phyloP scores from a whole-genome alignment of 345 rosid genomes.

The Limnanthes douglasii region DNA sequence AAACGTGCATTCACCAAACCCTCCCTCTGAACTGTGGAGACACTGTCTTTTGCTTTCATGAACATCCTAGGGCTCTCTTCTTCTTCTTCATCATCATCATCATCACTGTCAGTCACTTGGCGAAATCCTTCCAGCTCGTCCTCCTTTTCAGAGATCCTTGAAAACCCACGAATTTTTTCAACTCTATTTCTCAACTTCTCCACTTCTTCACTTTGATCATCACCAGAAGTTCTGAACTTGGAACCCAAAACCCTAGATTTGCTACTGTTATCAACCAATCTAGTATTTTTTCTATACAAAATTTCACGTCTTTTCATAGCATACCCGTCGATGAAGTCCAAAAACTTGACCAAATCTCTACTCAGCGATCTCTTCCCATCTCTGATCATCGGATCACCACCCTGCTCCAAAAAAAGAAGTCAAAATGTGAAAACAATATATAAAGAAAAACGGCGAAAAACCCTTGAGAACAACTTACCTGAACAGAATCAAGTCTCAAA shows the following conservation, averaged over 20 bases:
- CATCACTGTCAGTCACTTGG: constrained; percentile 17
- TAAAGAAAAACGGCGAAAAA: not conserved
- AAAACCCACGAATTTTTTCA: constrained; percentile 25
- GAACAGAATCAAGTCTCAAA: constrained; percentile 57
- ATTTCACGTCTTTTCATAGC: constrained; percentile 19
- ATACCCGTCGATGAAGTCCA: constrained; percentile 44
- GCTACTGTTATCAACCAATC: constrained; percentile 10
- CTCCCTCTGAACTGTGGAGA: constrained; percentile 14
- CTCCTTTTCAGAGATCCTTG: constrained; percentile 22
- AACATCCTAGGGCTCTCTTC: constrained; percentile 10
- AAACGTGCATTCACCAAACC: constrained; percentile 13
- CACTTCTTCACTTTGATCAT: constrained; percentile 16
- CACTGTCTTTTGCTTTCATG: constrained; percentile 8
- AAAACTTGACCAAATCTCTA: constrained; percentile 43
- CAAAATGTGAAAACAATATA: not conserved
- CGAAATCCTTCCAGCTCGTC: constrained; percentile 58
- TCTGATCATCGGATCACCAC: constrained; percentile 62
- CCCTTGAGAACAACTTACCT: constrained; percentile 24
- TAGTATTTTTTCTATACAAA: constrained; percentile 18
- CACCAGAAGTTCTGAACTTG: constrained; percentile 11
- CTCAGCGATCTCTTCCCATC: constrained; percentile 60
- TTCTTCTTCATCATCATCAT: constrained; percentile 5
- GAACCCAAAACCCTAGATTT: constrained; percentile 16
- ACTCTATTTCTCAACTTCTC: constrained; percentile 30
- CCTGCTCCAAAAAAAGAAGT: constrained; percentile 20